Evolutionary conservation across 2,329 filamentous ascomycete species (phyloP), one percentile per base, ranked within the genome.

Genomic region (Corynespora cassiicola): DNA sequence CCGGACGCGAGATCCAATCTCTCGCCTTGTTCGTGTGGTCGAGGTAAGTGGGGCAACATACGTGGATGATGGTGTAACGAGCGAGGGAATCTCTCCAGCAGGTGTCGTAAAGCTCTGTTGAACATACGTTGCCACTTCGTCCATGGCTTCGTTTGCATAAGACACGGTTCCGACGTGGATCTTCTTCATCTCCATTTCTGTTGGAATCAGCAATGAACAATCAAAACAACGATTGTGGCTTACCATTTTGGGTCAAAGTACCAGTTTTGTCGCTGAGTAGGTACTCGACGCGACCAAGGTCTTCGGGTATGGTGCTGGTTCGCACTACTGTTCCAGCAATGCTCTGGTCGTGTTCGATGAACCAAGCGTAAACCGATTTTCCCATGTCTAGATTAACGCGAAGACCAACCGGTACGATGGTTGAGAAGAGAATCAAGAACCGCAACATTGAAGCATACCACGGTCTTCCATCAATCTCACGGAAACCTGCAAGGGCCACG

Each of bases 401-500:
- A 53, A 99, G 76, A 71, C 90, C 95, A 68, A 99, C 96, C 1
- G 94, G 94, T 17, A 99, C 95, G 59, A 99, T 99, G 0, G 92
- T 97, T n/a, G 92, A 97, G 75, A 99, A 99, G 1, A 99, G 77
- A 45, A 99, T 95, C 48, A 99, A 74, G 65, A 97, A 99, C n/a
- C 92, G 86, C 84, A 96, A 94, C 58, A 97, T 95, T 50, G 95
- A 92, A 52, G 97, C 84, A 67, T 97, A 99, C 94, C 94, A 99
- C 16, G 80, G 73, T 36, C 82, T 80, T 14, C 79, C 81, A 36
- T 83, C 76, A 2, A 81, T 82, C n/a, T 61, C 62, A 7, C 85
- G 77, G 49, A 96, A 94, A 0, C 89, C 86, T 66, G 96, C 85
- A 2, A 97, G 72, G 0, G 89, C 90, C 5, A 99, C 94, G 7